These are phyloP conservation scores for Cantharellus cinnabarinus DNA, from an alignment of 768 basidiomycete species.

Conservation along the genomic window DNA sequence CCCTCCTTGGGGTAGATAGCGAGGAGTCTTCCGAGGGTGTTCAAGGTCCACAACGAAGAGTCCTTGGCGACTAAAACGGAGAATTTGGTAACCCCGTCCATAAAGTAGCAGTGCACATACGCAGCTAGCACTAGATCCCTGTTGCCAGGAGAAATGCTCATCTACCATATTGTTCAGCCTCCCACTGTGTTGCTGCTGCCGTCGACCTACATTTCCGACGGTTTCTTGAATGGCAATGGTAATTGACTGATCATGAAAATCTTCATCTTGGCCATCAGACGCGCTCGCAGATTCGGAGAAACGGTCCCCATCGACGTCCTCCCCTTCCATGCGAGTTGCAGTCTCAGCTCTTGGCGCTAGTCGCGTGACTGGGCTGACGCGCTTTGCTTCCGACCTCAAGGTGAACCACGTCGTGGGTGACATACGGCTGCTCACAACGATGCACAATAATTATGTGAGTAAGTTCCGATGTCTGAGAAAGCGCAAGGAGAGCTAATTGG, in stretches of 20 bases:
- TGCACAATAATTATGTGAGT: too few species aligned
- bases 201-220: slow-evolving; percentile 6
- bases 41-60: slow-evolving; percentile 91
- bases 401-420: too few species aligned
- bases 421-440: too few species aligned
- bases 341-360: too few species aligned
- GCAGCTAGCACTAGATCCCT: slow-evolving; percentile 82
- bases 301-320: too few species aligned
- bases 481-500: too few species aligned
- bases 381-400: too few species aligned
- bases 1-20: slow-evolving; percentile 89
- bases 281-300: too few species aligned
- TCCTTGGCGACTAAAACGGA: slow-evolving; percentile 38
- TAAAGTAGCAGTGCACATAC: slow-evolving; percentile 23
- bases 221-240: slow-evolving; percentile 6
- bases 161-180: slow-evolving; percentile 23
- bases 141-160: slow-evolving; percentile 78
- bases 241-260: slow-evolving; percentile 1
- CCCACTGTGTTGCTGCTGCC: neutral
- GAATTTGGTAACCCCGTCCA: neutral
- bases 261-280: neutral
- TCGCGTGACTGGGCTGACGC: too few species aligned
- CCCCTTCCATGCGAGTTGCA: too few species aligned
- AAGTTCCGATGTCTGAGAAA: too few species aligned
- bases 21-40: slow-evolving; percentile 64